phyloP scores from a whole-genome alignment of 1,284 basidiomycete species.

The Sphagnurus paluster region DNA sequence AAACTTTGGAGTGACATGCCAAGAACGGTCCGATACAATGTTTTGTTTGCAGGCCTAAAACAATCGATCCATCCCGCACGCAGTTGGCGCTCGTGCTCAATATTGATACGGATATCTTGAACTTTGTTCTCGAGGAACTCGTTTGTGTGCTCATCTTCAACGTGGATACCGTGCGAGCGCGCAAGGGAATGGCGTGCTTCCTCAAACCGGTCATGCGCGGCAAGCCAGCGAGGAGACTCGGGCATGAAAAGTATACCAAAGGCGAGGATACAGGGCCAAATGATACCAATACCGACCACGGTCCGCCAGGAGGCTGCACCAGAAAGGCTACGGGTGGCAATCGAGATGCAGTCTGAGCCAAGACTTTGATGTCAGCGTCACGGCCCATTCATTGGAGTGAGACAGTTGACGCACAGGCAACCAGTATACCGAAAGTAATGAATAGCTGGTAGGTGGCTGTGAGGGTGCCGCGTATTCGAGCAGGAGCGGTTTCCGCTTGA shows the following conservation, averaged over 20 bases:
- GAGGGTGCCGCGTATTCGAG: conserved; percentile 75
- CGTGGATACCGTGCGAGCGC: conserved; percentile 53
- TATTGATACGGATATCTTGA: conserved; percentile 49
- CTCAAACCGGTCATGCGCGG: conserved; percentile 46
- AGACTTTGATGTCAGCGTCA: conserved; percentile 2
- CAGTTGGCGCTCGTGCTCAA: conserved; percentile 47
- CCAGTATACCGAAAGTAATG: conserved; percentile 77
- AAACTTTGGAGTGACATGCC: conserved; percentile 71
- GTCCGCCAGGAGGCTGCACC: conserved; percentile 64
- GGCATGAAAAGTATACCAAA: conserved; percentile 77
- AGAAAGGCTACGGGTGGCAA: conserved; percentile 50
- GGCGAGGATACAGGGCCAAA: conserved; percentile 68
- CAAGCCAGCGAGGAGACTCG: conserved; percentile 75
- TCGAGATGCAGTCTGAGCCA: conserved; percentile 58
- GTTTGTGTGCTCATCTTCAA: conserved; percentile 40
- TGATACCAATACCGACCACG: conserved; percentile 69
- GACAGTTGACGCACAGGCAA: conserved; percentile 53
- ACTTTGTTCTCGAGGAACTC: conserved; percentile 48
- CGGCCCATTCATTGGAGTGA: not conserved
- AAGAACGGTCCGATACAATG: conserved; percentile 62
- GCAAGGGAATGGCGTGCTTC: conserved; percentile 57
- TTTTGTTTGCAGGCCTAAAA: conserved; percentile 53
- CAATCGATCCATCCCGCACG: conserved; percentile 61
- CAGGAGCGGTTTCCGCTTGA: conserved; percentile 76
- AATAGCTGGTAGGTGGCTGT: conserved; percentile 74